Evolutionary conservation across 345 rosid species (phyloP), one percentile per base, ranked within the genome.

Genomic region (Mangifera indica): DNA sequence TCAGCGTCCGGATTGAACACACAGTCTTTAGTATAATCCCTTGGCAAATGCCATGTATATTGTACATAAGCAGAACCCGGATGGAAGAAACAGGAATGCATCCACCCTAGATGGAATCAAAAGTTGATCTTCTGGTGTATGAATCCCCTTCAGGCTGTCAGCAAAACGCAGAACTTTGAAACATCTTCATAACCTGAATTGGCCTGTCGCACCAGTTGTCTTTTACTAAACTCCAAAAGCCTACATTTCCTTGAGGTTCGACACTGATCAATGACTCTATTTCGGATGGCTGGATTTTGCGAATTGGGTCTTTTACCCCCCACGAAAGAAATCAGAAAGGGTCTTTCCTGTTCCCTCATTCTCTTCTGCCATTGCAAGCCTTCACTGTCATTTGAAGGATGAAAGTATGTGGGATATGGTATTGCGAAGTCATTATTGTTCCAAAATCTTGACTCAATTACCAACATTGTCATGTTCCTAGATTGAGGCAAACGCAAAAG

Each of bases 41-140:
- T 84, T 0, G 98, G 96, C 4, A 93, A 76, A 73, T 93, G 97
- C 96, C 98, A 93, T 51, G 84, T 20, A 63, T 91, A 91, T 55
- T 93, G 97, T 3, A 83, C 96, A 54, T 91, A 93, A 17, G 90
- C 92, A 1, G 98, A 89, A 0, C 93, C 96, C 0, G 96, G 91
- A 66, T 93, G 96, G 84, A 93, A 93, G 81, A 93, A 59, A 93
- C 97, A 0, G 98, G 97, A 60, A 93, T 91, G 69, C 98, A 93
- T 15, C 98, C 98, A 0, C 91, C 86, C 66, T 91, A 32, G 24
- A 93, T 91, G 0, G 98, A 87, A 78, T 93, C 98, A 10, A 91
- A 91, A 10, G 90, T 80, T 1, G 98, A 93, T 26, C 93, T 76
- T 56, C 98, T 81, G 0, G 96, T 93, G 71, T 84, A 89, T 21